Percentiles rank a stretch among this genome's conserved stretches.
Evolutionary conservation across 257 asterid genomes (phyloP).

Genomic region (Craterostigma plantagineum): DNA sequence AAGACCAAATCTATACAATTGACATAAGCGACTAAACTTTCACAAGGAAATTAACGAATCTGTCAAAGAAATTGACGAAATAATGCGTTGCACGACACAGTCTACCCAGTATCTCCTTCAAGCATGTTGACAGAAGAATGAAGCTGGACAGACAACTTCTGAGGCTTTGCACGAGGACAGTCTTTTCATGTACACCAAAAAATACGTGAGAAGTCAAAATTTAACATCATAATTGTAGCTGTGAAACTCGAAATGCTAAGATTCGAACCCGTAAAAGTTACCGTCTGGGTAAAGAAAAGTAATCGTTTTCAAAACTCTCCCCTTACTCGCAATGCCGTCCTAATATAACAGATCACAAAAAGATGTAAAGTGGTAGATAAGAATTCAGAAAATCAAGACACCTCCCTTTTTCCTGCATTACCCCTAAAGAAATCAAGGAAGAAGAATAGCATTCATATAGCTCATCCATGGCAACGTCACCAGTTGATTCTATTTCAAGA

Average conservation of each 20-base stretch:
- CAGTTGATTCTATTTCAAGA: conserved; percentile 49
- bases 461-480: conserved; percentile 57
- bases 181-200: neutral
- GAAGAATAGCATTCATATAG: conserved; percentile 53
- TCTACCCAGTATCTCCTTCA: conserved; percentile 95
- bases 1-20: conserved; percentile 6
- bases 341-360: conserved; percentile 10
- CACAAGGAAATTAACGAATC: no score
- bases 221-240: neutral
- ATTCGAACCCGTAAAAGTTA: conserved; percentile 6
- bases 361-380: conserved; percentile 1
- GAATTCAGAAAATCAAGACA: neutral
- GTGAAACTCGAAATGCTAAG: neutral
- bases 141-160: conserved; percentile 40
- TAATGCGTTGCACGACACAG: neutral
- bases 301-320: conserved; percentile 48
- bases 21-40: neutral
- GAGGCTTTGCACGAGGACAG: conserved; percentile 19
- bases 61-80: neutral
- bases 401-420: conserved; percentile 2
- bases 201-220: neutral
- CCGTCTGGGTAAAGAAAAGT: conserved; percentile 63
- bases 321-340: conserved; percentile 33
- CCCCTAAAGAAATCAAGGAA: conserved; percentile 42
- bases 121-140: conserved; percentile 83